These are phyloP conservation scores for Saccharomycopsis capsularis DNA, from an alignment of 805 yeast genomes.

Conservation along the genomic window DNA sequence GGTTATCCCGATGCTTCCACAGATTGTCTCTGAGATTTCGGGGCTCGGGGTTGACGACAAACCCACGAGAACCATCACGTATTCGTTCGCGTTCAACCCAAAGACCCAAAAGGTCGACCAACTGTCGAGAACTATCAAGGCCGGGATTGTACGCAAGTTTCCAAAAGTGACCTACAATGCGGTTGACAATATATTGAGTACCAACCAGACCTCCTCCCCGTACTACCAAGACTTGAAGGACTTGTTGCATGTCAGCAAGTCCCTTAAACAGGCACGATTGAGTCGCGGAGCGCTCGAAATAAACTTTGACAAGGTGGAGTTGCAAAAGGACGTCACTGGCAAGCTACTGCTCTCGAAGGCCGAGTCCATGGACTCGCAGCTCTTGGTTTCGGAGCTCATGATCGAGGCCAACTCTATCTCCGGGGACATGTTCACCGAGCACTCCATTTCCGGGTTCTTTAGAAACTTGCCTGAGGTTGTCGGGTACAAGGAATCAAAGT, in stretches of 20 bases:
- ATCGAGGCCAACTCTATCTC: constrained; percentile 63
- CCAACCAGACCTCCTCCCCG: constrained; percentile 23
- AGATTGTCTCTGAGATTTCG: constrained; percentile 40
- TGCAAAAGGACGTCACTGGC: neutral
- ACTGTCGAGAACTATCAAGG: constrained; percentile 29
- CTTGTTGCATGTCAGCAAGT: constrained; percentile 30
- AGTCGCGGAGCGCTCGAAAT: constrained; percentile 36
- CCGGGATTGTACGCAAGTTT: constrained; percentile 40
- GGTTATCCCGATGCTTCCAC: constrained; percentile 66
- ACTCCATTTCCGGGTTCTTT: constrained; percentile 48
- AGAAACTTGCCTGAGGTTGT: constrained; percentile 28
- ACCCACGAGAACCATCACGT: constrained; percentile 42
- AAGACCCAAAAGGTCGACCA: constrained; percentile 22
- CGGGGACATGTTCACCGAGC: constrained; percentile 38
- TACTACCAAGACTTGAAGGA: constrained; percentile 30
- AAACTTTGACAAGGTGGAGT: constrained; percentile 8
- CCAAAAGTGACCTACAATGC: constrained; percentile 52
- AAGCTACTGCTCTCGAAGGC: constrained; percentile 21
- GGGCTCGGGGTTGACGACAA: constrained; percentile 42
- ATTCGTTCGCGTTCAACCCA: constrained; percentile 32
- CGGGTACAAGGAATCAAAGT: constrained; percentile 23
- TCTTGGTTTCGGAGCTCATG: constrained; percentile 81
- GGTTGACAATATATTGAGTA: constrained; percentile 50
- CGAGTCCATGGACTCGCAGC: constrained; percentile 41
- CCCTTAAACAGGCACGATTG: constrained; percentile 29